Evolutionary conservation across 108 stramenopile species (phyloP).

Genomic region (Stephanodiscus triporus): DNA sequence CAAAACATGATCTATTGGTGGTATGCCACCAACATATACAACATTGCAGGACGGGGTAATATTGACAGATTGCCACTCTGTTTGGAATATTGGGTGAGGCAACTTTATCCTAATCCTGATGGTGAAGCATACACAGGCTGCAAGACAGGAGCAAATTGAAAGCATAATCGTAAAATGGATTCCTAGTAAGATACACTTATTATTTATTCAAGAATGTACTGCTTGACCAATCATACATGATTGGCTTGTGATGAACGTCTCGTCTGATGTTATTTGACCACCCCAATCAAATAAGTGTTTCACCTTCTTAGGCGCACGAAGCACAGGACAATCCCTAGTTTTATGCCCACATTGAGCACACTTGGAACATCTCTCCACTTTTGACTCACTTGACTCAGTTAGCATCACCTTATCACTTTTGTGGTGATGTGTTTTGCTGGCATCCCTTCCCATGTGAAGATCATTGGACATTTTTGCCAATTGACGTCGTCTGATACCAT

Average conservation of each 20-base stretch:
- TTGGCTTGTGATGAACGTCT: no score
- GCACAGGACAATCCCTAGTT: background rate
- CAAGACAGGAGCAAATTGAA: no score
- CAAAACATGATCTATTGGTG: background rate
- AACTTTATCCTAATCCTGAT: background rate
- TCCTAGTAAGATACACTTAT: background rate
- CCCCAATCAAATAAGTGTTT: slow-evolving; percentile 10
- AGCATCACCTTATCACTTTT: slow-evolving; percentile 10
- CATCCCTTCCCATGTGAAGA: slow-evolving; percentile 9
- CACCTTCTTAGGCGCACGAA: slow-evolving; percentile 1
- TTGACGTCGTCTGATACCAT: background rate
- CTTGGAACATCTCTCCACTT: background rate
- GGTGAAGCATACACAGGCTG: background rate
- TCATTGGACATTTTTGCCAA: slow-evolving; percentile 11
- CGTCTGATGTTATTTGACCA: background rate
- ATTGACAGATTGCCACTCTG: background rate
- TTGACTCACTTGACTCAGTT: background rate
- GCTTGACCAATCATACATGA: slow-evolving; percentile 1
- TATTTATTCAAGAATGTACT: background rate
- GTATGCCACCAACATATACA: background rate
- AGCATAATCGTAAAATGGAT: background rate
- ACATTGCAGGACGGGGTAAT: background rate
- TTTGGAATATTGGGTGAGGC: background rate
- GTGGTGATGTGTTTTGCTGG: slow-evolving; percentile 2
- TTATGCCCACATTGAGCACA: slow-evolving; percentile 10